Percentiles rank a stretch among this genome's conserved stretches.
phyloP scores from a whole-genome alignment of 805 yeast species.

The Candida mattraensis region DNA sequence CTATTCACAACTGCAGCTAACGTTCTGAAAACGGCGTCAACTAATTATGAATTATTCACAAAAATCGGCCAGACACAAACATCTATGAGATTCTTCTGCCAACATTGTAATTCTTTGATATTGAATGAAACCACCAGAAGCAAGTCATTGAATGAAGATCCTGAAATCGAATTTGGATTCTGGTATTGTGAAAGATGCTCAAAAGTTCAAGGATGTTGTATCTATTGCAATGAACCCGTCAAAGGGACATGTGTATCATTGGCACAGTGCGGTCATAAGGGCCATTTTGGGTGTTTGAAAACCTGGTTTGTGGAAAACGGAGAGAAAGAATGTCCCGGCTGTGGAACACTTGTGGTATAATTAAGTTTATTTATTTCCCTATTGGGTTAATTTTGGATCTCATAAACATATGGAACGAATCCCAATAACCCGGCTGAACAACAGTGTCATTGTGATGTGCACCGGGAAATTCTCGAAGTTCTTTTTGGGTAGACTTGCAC shows the following conservation, averaged over 20 bases:
- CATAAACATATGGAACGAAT: slow-evolving; percentile 55
- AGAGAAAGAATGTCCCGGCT: slow-evolving; percentile 80
- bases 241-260: slow-evolving; percentile 63
- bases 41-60: slow-evolving; percentile 33
- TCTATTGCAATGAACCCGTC: slow-evolving; percentile 74
- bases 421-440: slow-evolving; percentile 77
- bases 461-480: slow-evolving; percentile 51
- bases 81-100: slow-evolving; percentile 57
- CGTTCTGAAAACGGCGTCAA: slow-evolving; percentile 43
- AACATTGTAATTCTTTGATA: slow-evolving; percentile 57
- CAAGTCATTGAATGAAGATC: slow-evolving; percentile 26
- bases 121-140: slow-evolving; percentile 51
- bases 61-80: slow-evolving; percentile 38
- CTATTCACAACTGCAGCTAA: slow-evolving; percentile 59
- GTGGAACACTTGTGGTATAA: slow-evolving; percentile 35
- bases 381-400: slow-evolving; percentile 41
- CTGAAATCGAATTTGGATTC: slow-evolving; percentile 53
- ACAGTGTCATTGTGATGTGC: slow-evolving; percentile 86
- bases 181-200: slow-evolving; percentile 86
- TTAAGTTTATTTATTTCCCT: slow-evolving; percentile 15
- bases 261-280: slow-evolving; percentile 81
- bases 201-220: slow-evolving; percentile 62
- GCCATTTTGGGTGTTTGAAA: slow-evolving; percentile 77
- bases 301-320: slow-evolving; percentile 71
- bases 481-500: slow-evolving; percentile 51